Evolutionary conservation across 179 eudicot species (phyloP), one percentile per base, ranked within the genome.

Genomic region (Silene vulgaris): DNA sequence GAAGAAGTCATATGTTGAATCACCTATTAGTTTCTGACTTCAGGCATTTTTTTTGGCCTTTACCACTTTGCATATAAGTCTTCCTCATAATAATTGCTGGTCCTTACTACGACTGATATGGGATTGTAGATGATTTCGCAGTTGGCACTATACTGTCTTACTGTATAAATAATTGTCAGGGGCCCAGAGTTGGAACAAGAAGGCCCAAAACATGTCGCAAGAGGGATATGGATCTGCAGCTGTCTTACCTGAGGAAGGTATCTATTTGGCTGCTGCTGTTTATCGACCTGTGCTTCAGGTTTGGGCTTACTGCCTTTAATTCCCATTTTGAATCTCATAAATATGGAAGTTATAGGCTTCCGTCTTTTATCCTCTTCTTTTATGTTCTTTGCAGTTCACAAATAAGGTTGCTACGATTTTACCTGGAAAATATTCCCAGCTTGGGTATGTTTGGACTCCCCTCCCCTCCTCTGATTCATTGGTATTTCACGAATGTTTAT

Each of bases 181-280:
- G 35, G 86, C 82, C 71, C 97, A 90, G 86, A 88, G 93, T 71
- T 90, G 99, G 96, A 85, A 82, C 76, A 90, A 88, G 83, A 92
- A 87, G 80, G 86, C 93, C 73, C 84, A 89, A 75, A 89, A 86
- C 84, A 86, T 78, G 71, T 85, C 80, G 66, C 91, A 95, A 85
- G 99, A 95, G 86, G 99, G 99, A 80, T 95, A 92, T 86, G 99
- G 99, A 23, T 87, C 97, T 82, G 91, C 97, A 74, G 86, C 96
- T 77, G 90, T 92, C 67, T 86, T 95, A 73, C 93, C 97, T 43
- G 99, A 95, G 88, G 97, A 92, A 82, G 99, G 99, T 61, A 89
- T 95, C 50, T 95, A 95, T 82, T 81, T 95, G 67, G 97, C 96
- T 77, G 99, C 99, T 74, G 91, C 99, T 76, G 90, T 92, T 52